Conservation (phyloP, 805 yeast species). For the Saccharomycopsis sp. region DNA sequence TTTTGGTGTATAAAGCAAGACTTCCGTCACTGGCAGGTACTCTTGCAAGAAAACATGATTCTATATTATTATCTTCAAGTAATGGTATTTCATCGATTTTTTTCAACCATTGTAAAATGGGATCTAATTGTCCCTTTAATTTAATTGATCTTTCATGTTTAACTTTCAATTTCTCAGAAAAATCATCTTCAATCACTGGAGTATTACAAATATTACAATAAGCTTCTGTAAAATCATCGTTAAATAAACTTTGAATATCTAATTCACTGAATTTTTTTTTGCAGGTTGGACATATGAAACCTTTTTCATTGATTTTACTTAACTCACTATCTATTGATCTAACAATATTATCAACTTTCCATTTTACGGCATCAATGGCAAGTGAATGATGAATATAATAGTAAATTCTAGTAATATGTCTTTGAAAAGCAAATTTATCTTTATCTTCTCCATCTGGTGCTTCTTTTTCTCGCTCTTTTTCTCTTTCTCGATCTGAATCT, state of each 20-base stretch:
- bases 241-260: slow-evolving; percentile 75
- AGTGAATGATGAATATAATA: slow-evolving; percentile 85
- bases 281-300: slow-evolving; percentile 85
- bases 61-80: slow-evolving; percentile 84
- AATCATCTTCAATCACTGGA: slow-evolving; percentile 71
- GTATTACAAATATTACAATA: slow-evolving; percentile 76
- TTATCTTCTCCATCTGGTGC: slow-evolving; percentile 1
- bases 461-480: background rate
- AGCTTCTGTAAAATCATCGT: slow-evolving; percentile 73
- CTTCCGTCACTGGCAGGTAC: slow-evolving; percentile 75
- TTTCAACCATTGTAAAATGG: slow-evolving; percentile 72
- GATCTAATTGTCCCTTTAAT: slow-evolving; percentile 83
- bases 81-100: slow-evolving; percentile 62
- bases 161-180: slow-evolving; percentile 68
- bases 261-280: slow-evolving; percentile 69
- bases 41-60: slow-evolving; percentile 67
- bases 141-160: slow-evolving; percentile 74
- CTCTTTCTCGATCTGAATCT: slow-evolving; percentile 16
- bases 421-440: background rate
- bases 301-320: slow-evolving; percentile 84
- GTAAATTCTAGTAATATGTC: slow-evolving; percentile 50
- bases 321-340: slow-evolving; percentile 70
- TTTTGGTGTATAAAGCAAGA: slow-evolving; percentile 55
- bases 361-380: slow-evolving; percentile 90
- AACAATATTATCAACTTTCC: slow-evolving; percentile 89